Evolutionary conservation across 441 rosid species (phyloP).

Genomic region (Eruca vesicaria): DNA sequence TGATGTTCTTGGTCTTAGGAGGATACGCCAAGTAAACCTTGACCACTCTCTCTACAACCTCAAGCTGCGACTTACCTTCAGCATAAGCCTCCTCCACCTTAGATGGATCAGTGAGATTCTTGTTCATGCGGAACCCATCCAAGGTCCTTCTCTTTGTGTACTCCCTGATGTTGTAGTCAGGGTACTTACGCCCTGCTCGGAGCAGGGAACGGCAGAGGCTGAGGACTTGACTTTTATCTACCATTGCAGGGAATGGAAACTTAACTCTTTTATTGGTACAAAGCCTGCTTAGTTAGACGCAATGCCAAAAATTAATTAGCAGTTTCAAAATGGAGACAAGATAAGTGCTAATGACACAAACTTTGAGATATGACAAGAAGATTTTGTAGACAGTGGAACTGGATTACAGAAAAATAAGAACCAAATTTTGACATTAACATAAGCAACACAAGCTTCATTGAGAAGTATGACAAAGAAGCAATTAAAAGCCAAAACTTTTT

Average conservation of each 20-base stretch:
- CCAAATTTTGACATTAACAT: neutral
- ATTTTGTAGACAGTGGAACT: neutral
- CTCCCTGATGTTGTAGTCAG: constrained; percentile 81
- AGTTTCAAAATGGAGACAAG: neutral
- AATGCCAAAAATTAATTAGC: neutral
- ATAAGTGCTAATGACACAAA: neutral
- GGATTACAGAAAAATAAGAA: neutral
- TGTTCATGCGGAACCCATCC: constrained; percentile 62
- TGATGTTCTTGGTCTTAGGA: neutral
- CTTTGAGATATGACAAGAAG: neutral
- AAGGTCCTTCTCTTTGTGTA: constrained; percentile 64
- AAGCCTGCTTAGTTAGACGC: constrained; percentile 8
- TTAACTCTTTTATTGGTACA: neutral
- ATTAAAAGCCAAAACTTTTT: neutral
- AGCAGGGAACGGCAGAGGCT: constrained; percentile 66
- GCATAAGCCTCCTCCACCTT: constrained; percentile 50
- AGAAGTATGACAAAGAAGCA: neutral
- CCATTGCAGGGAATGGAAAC: constrained; percentile 7
- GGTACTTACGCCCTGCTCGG: constrained; percentile 63
- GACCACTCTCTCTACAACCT: neutral
- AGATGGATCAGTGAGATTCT: constrained; percentile 46
- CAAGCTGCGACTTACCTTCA: constrained; percentile 62
- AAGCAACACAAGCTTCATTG: neutral
- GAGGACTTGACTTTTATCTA: constrained; percentile 44
- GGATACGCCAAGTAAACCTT: neutral